Percentiles rank a stretch among this genome's conserved stretches.
These are phyloP conservation scores for Trifolium pratense DNA, from an alignment of 306 rosid genomes.

Conservation along the genomic window DNA sequence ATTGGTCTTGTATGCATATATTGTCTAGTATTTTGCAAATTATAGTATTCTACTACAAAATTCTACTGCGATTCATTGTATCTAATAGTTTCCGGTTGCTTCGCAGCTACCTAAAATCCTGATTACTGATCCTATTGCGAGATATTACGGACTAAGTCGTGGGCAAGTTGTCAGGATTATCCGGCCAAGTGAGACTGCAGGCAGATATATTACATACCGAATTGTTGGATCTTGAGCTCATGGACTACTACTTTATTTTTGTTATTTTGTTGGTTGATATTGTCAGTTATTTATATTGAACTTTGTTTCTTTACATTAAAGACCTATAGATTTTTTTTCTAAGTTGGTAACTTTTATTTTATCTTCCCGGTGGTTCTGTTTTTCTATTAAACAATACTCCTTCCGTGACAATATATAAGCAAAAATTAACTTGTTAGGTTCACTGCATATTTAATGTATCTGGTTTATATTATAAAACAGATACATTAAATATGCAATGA, in stretches of 20 bases:
- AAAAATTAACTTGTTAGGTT: too few species aligned
- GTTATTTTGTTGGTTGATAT: neutral
- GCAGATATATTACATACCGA: slow-evolving; percentile 81
- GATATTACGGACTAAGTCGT: slow-evolving; percentile 83
- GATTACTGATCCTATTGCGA: slow-evolving; percentile 74
- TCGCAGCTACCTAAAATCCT: slow-evolving; percentile 85
- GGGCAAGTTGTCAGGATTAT: slow-evolving; percentile 92
- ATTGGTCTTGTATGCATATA: slow-evolving; percentile 15
- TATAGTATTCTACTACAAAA: neutral
- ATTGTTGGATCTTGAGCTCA: slow-evolving; percentile 48
- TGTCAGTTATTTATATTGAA: neutral
- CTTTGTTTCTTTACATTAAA: neutral
- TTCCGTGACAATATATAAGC: too few species aligned
- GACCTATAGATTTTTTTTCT: too few species aligned
- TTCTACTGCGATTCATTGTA: neutral
- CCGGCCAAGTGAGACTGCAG: slow-evolving; percentile 85
- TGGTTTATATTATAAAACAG: too few species aligned
- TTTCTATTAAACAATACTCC: too few species aligned
- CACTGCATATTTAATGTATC: too few species aligned
- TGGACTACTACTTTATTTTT: neutral
- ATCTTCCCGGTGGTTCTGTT: too few species aligned
- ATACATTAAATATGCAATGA: too few species aligned
- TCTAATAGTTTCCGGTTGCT: neutral
- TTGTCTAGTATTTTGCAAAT: neutral
- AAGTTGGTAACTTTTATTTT: too few species aligned